These are phyloP conservation scores for Globisporangium paroecandrum DNA, from an alignment of 352 stramenopile species.

Conservation along the genomic window DNA sequence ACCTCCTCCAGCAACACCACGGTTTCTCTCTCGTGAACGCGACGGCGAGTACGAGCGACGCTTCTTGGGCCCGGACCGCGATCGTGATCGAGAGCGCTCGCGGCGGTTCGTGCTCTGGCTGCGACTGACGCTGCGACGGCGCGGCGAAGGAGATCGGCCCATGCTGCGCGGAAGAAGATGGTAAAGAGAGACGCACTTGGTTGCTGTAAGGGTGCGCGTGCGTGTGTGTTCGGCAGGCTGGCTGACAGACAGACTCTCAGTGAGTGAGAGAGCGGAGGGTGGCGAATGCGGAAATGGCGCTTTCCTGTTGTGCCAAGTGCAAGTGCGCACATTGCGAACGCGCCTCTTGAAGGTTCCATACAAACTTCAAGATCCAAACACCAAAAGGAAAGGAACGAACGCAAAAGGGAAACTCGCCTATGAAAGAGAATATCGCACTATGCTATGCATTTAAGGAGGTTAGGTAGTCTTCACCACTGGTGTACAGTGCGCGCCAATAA, in stretches of 20 bases:
- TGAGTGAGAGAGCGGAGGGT: not conserved
- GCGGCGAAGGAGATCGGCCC: slow-evolving; percentile 50
- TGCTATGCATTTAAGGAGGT: not conserved
- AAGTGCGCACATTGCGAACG: not conserved
- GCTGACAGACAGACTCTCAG: no score
- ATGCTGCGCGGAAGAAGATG: slow-evolving; percentile 15
- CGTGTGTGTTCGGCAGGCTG: not conserved
- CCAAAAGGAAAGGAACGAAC: not conserved
- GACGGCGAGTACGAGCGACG: slow-evolving; percentile 32
- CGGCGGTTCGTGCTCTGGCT: slow-evolving; percentile 24
- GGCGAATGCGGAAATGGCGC: slow-evolving; percentile 11
- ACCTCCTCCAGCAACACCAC: slow-evolving; percentile 13
- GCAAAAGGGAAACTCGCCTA: not conserved
- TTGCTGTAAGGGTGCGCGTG: not conserved
- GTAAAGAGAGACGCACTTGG: not conserved
- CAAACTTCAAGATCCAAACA: slow-evolving; percentile 8
- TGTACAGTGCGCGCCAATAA: no score
- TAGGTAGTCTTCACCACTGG: no score
- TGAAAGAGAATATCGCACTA: not conserved
- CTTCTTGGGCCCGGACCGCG: slow-evolving; percentile 20
- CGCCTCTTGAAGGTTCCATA: slow-evolving; percentile 3
- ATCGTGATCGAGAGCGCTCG: slow-evolving; percentile 38
- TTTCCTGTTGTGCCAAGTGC: slow-evolving; percentile 2
- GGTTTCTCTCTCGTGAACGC: slow-evolving; percentile 29
- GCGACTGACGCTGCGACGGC: slow-evolving; percentile 31